A percentile compares a stretch with the other conserved stretches of the same genome.
Conservation (phyloP, 805 yeast genomes). For the Ogataea ramenticola region DNA sequence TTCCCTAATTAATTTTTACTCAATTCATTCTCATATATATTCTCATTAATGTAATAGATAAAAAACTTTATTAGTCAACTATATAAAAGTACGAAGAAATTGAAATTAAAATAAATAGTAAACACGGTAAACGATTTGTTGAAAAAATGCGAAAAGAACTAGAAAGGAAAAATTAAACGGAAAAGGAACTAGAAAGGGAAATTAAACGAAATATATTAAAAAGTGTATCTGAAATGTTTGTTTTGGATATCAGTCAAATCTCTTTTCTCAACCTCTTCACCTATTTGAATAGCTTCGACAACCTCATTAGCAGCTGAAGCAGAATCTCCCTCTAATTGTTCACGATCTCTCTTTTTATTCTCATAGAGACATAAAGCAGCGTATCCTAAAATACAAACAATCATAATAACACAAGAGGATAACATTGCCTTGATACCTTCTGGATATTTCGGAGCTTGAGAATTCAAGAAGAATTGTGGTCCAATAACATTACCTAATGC, state of each 20-base stretch:
- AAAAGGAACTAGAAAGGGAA: too few species aligned
- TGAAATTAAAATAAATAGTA: too few species aligned
- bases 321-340: background rate
- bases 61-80: too few species aligned
- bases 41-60: too few species aligned
- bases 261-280: conserved; percentile 4
- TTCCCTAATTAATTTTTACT: too few species aligned
- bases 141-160: too few species aligned
- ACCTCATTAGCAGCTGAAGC: background rate
- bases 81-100: too few species aligned
- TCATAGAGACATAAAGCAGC: conserved; percentile 9
- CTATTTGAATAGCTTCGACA: conserved; percentile 1
- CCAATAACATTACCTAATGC: conserved; percentile 25
- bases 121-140: too few species aligned
- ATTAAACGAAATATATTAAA: too few species aligned
- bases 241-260: conserved; percentile 4
- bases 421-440: conserved; percentile 5
- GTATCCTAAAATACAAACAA: conserved; percentile 10
- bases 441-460: conserved; percentile 44
- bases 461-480: conserved; percentile 51
- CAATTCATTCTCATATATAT: too few species aligned
- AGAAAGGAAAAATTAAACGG: too few species aligned
- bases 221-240: conserved; percentile 3
- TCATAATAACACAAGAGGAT: conserved; percentile 17
- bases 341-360: conserved; percentile 2